Conservation (phyloP, 305 asterid genomes). For the Rubia peregrina region DNA sequence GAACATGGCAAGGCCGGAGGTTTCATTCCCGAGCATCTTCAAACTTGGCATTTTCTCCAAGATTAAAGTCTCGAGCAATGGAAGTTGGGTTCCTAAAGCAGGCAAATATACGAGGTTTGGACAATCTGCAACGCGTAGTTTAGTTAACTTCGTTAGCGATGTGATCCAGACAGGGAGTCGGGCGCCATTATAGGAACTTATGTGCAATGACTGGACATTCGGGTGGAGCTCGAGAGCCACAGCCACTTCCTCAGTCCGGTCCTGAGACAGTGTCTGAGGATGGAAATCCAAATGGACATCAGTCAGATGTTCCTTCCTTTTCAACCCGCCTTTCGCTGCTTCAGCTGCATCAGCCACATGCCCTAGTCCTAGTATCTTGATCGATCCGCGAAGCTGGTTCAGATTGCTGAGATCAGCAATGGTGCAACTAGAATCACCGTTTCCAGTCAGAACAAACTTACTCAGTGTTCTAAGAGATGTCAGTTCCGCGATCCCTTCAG, state of each 20-base stretch:
- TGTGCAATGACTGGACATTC: constrained; percentile 34
- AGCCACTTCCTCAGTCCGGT: constrained; percentile 28
- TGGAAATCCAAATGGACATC: constrained; percentile 42
- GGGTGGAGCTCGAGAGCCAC: constrained; percentile 39
- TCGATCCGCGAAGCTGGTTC: constrained; percentile 41
- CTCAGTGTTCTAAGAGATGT: constrained; percentile 46
- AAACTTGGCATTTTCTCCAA: constrained; percentile 36
- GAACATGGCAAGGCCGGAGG: constrained; percentile 17
- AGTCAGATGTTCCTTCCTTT: constrained; percentile 30
- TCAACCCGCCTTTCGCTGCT: constrained; percentile 44
- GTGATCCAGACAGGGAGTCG: constrained; percentile 46
- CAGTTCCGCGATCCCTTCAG: constrained; percentile 43
- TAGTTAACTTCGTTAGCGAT: constrained; percentile 28
- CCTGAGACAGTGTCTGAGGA: constrained; percentile 12
- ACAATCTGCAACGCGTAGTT: constrained; percentile 38
- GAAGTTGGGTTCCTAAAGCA: constrained; percentile 41
- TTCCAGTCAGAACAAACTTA: constrained; percentile 33
- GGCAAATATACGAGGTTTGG: constrained; percentile 35
- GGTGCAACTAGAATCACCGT: constrained; percentile 20
- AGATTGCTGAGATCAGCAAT: constrained; percentile 39
- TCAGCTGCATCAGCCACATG: constrained; percentile 16
- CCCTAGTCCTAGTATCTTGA: constrained; percentile 57
- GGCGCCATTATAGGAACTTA: constrained; percentile 32
- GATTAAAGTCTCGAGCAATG: constrained; percentile 38
- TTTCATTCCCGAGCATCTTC: constrained; percentile 13